A percentile compares a stretch with the other conserved stretches of the same genome.
Evolutionary conservation across 139 green algal species (phyloP).

Genomic region (Haematococcus lacustris): DNA sequence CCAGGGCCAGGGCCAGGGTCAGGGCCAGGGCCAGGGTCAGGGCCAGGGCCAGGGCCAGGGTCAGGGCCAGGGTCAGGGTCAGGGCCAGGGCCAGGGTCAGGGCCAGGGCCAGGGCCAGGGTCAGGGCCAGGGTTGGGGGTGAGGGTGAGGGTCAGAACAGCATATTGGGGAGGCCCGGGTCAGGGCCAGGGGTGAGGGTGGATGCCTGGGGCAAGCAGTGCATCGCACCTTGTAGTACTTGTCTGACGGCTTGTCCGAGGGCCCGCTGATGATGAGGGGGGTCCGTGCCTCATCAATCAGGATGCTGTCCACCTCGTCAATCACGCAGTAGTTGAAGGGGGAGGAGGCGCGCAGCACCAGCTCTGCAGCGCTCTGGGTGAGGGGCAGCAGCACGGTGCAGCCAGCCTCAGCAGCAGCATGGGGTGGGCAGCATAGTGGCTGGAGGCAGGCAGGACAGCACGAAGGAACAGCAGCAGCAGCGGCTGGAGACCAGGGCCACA

Average conservation of each 20-base stretch:
- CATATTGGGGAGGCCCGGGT: too few relatives aligned
- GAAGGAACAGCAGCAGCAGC: neutral
- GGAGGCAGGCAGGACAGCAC: neutral
- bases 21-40: too few relatives aligned
- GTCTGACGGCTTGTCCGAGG: slow-evolving; percentile 75
- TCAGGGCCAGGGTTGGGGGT: too few relatives aligned
- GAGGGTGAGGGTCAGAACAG: too few relatives aligned
- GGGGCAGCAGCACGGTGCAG: neutral
- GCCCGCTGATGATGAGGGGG: slow-evolving; percentile 92
- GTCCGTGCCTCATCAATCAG: slow-evolving; percentile 98
- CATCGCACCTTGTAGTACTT: slow-evolving; percentile 75
- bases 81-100: too few relatives aligned
- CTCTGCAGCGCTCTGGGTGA: slow-evolving; percentile 50
- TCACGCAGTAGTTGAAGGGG: slow-evolving; percentile 92
- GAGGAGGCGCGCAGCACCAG: slow-evolving; percentile 74
- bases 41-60: too few relatives aligned
- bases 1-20: too few relatives aligned
- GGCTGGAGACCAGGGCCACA: neutral
- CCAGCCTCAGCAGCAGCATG: neutral
- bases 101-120: too few relatives aligned
- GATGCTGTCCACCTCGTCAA: slow-evolving; percentile 89
- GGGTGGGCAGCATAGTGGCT: neutral
- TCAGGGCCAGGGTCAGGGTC: too few relatives aligned
- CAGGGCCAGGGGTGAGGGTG: too few relatives aligned
- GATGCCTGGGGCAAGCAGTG: too few relatives aligned